A percentile compares a stretch with the other conserved stretches of the same genome.
Evolutionary conservation across 148 eudicot genomes (phyloP).

Genomic region (Mesembryanthemum crystallinum): DNA sequence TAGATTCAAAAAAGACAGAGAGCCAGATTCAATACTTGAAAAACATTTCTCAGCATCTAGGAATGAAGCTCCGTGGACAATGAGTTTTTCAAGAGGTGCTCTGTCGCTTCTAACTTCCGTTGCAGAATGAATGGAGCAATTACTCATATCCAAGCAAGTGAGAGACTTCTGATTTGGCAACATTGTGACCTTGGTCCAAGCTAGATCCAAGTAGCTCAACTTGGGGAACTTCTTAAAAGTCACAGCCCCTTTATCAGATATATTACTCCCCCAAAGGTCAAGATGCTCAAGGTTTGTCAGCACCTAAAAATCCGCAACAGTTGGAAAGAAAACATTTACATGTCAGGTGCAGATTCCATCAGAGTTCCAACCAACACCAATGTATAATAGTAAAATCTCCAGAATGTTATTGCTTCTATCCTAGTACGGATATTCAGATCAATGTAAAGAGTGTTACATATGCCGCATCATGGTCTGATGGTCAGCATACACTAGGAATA

Average conservation of each 20-base stretch:
- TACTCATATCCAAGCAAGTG: conserved; percentile 72
- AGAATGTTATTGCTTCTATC: background rate
- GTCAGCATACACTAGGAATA: background rate
- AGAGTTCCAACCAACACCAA: background rate
- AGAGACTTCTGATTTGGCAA: conserved; percentile 62
- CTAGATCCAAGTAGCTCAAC: conserved; percentile 64
- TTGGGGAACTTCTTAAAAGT: conserved; percentile 45
- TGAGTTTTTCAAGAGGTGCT: conserved; percentile 47
- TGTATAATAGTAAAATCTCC: background rate
- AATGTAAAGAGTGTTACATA: background rate
- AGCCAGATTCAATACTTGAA: conserved; percentile 42
- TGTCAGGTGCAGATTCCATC: background rate
- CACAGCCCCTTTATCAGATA: conserved; percentile 57
- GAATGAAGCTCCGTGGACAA: conserved; percentile 53
- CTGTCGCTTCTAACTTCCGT: conserved; percentile 46
- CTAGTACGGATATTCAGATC: background rate
- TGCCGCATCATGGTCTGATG: background rate
- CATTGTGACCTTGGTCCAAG: conserved; percentile 73
- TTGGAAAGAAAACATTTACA: background rate
- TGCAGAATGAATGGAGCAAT: conserved; percentile 55
- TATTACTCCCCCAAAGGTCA: conserved; percentile 80
- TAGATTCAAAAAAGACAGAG: conserved; percentile 52
- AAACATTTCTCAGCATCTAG: conserved; percentile 37
- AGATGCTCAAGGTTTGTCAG: conserved; percentile 63
- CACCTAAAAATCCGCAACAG: conserved; percentile 31